phyloP scores from a whole-genome alignment of 129 eudicot genomes.

The Glebionis coronaria region DNA sequence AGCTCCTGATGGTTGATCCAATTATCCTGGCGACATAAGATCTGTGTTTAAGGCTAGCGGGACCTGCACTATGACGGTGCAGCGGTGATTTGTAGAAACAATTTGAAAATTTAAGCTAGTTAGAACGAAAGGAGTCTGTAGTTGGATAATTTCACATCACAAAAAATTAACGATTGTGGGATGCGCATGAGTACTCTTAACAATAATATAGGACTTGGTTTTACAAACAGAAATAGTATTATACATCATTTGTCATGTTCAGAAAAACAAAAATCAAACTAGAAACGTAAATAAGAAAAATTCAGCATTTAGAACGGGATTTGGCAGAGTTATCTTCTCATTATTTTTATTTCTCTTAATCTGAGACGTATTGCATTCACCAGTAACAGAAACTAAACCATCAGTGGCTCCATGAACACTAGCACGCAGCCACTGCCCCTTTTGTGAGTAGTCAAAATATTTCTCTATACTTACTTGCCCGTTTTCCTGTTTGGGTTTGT shows the following conservation, averaged over 20 bases:
- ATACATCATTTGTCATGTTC: too few species aligned
- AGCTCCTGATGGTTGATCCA: too few species aligned
- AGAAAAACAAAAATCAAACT: too few species aligned
- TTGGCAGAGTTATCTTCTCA: slow-evolving; percentile 23
- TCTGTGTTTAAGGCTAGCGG: too few species aligned
- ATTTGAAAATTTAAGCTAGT: neutral
- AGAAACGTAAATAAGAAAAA: slow-evolving; percentile 7
- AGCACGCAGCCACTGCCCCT: slow-evolving; percentile 46
- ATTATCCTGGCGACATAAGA: too few species aligned
- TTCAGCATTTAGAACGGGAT: slow-evolving; percentile 35
- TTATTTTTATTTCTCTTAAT: slow-evolving; percentile 23
- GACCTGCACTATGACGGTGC: too few species aligned
- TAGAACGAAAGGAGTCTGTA: neutral
- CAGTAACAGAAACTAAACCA: slow-evolving; percentile 39
- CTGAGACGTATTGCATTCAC: slow-evolving; percentile 45
- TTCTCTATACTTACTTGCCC: slow-evolving; percentile 1
- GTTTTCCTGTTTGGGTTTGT: slow-evolving; percentile 10
- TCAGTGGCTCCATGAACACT: slow-evolving; percentile 50
- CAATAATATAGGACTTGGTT: too few species aligned
- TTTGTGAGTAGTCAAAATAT: slow-evolving; percentile 35
- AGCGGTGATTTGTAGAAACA: too few species aligned
- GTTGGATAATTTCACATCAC: slow-evolving; percentile 11
- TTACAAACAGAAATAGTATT: neutral
- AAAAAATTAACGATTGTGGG: slow-evolving; percentile 14
- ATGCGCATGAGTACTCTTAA: too few species aligned